Percentiles rank a stretch among this genome's conserved stretches.
These are phyloP conservation scores for Chlorella sp. DNA, from an alignment of 139 green algal genomes.

Conservation along the genomic window DNA sequence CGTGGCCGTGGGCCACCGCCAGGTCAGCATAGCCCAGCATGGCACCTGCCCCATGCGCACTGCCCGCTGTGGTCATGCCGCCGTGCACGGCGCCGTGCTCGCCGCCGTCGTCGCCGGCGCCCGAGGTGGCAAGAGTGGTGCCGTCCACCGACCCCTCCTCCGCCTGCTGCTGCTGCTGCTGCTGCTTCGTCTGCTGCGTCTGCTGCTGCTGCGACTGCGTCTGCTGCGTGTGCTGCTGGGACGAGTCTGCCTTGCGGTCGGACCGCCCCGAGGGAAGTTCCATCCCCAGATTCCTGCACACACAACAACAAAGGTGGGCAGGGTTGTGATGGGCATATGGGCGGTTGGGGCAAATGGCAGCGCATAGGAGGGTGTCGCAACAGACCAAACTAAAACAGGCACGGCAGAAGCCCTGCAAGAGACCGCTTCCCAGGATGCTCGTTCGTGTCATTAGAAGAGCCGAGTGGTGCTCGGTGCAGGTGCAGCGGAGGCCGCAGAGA, in stretches of 20 bases:
- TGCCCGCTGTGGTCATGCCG: background rate
- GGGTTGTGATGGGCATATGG: background rate
- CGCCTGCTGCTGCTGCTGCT: background rate
- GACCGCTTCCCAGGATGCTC: background rate
- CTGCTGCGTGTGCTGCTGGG: background rate
- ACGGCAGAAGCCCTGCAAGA: background rate
- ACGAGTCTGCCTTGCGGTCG: background rate
- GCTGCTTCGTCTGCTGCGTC: background rate
- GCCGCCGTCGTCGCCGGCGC: background rate
- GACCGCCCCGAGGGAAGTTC: background rate
- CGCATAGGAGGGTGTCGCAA: background rate
- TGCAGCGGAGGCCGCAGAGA: no score
- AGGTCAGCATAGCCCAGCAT: no score
- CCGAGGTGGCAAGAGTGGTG: background rate
- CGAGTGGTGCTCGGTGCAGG: no score
- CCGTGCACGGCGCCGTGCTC: no score
- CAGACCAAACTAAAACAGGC: background rate
- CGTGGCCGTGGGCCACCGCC: no score
- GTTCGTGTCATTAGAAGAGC: no score
- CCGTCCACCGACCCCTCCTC: background rate
- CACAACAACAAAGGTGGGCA: background rate
- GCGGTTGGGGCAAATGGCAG: background rate
- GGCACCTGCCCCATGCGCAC: no score
- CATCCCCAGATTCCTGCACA: slow-evolving; percentile 26
- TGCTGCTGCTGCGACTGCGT: background rate